These are phyloP conservation scores for Asparagopsis taxiformis DNA, from an alignment of 31 red algal species.

Conservation along the genomic window DNA sequence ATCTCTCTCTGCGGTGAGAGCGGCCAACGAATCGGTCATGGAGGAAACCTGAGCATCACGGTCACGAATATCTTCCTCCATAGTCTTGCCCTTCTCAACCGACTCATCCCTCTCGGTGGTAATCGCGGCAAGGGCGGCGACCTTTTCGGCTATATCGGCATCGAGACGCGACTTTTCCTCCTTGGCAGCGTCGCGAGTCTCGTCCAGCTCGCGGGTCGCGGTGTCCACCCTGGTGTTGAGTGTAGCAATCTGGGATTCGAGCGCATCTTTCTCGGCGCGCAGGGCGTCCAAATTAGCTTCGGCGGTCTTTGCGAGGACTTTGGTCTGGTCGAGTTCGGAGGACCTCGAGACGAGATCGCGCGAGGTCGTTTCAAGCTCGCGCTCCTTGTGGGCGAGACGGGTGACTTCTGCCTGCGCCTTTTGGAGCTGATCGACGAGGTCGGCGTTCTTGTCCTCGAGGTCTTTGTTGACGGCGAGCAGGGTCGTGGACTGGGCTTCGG, in stretches of 20 bases:
- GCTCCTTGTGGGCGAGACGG: conserved; percentile 20
- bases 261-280: conserved; percentile 6
- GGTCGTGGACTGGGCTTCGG: conserved; percentile 32
- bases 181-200: not conserved
- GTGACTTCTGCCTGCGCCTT: conserved; percentile 19
- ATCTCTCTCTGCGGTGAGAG: too few species aligned
- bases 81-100: conserved; percentile 2
- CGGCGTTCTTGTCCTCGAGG: conserved; percentile 41
- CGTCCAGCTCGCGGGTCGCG: not conserved
- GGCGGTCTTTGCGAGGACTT: conserved; percentile 14
- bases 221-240: conserved; percentile 11
- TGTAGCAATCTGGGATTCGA: conserved; percentile 5
- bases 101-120: conserved; percentile 8
- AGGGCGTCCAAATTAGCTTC: conserved; percentile 32
- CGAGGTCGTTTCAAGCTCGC: not conserved
- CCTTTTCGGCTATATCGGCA: conserved; percentile 2
- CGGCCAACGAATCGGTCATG: too few species aligned
- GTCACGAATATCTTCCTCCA: not conserved
- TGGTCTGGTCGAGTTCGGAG: conserved; percentile 4
- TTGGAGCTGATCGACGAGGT: conserved; percentile 18
- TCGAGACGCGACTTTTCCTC: conserved; percentile 11
- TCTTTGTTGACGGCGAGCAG: conserved; percentile 33
- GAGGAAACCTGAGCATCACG: not conserved
- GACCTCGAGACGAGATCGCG: not conserved
- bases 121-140: not conserved